Base-by-base conservation (phyloP, 1,139 yeast species). In the Candida sp. region DNA sequence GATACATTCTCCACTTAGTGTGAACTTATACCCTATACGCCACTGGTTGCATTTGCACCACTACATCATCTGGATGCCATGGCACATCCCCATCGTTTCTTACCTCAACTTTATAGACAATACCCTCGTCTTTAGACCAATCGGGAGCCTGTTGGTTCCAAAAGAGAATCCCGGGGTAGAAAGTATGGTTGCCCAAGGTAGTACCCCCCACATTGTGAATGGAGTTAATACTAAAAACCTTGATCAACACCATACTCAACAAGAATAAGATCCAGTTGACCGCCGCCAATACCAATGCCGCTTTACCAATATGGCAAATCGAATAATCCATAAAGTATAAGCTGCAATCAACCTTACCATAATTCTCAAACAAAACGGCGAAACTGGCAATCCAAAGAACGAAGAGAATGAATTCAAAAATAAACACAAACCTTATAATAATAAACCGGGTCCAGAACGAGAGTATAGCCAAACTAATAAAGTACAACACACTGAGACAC, bases 221-320 rank as follows among this genome's bases (percentile, higher is more conserved):
- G 8, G 73, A 72, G 12, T 61, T 43, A 22, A 56, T 49, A 4
- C 61, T 47, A 46, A 45, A 66, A 11, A 55, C 33, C 6, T 61
- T 39, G 33, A 60, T 46, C 37, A 63, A 52, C 1, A 46, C 55
- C 40, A 64, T 53, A 21, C 65, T 48, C 5, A 52, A 54, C 7
- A 52, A 45, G 39, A 60, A 65, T 42, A 61, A 49, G 5, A 66
- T 25, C 66, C 68, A 68, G 32, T 53, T 50, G 39, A 68, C 45
- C 32, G 67, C 58, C 0, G 63, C 54, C 45, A 68, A 57, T 3
- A 69, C 66, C 45, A 64, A 56, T 12, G 57, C 43, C 1, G 69
- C 69, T 49, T 67, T 61, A 6, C 60, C 60, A 5, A 56, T 22
- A 33, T 46, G 45, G 49, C 73, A 68, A 12, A 9, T 12, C 5